Conservation (phyloP, 2,329 filamentous ascomycete species). For the Drechslerella dactyloides region DNA sequence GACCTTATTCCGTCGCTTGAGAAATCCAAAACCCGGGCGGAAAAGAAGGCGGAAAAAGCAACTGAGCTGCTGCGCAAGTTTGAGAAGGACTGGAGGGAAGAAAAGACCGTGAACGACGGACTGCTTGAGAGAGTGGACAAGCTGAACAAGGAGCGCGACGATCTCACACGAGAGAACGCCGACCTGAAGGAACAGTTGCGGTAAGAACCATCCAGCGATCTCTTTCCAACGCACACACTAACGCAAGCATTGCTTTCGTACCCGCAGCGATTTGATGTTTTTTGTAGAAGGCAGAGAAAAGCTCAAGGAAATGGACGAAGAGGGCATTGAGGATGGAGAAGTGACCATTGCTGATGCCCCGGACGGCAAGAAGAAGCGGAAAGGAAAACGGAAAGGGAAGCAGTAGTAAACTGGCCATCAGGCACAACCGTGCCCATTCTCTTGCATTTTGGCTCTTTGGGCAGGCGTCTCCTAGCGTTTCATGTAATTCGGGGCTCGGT, state of each 20-base stretch:
- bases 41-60: slow-evolving; percentile 72
- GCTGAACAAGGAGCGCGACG: slow-evolving; percentile 66
- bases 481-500: background rate
- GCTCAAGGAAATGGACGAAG: slow-evolving; percentile 48
- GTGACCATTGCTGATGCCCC: slow-evolving; percentile 38
- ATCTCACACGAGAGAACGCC: slow-evolving; percentile 68
- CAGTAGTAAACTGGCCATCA: slow-evolving; percentile 11
- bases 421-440: background rate
- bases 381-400: slow-evolving; percentile 45
- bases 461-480: background rate
- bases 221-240: background rate
- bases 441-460: background rate
- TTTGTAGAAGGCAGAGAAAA: slow-evolving; percentile 48
- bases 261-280: slow-evolving; percentile 42
- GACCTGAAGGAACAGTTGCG: slow-evolving; percentile 57
- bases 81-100: slow-evolving; percentile 78
- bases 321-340: slow-evolving; percentile 44
- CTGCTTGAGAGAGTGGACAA: slow-evolving; percentile 82
- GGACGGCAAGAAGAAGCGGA: slow-evolving; percentile 35
- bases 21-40: slow-evolving; percentile 72
- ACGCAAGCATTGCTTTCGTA: background rate
- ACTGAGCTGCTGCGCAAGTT: slow-evolving; percentile 77
- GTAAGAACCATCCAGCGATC: slow-evolving; percentile 7
- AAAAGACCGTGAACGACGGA: slow-evolving; percentile 81
- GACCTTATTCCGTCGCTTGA: slow-evolving; percentile 73